Percentiles rank a stretch among this genome's conserved stretches.
phyloP scores from a whole-genome alignment of 352 stramenopile genomes.

The Bremia lactucae region DNA sequence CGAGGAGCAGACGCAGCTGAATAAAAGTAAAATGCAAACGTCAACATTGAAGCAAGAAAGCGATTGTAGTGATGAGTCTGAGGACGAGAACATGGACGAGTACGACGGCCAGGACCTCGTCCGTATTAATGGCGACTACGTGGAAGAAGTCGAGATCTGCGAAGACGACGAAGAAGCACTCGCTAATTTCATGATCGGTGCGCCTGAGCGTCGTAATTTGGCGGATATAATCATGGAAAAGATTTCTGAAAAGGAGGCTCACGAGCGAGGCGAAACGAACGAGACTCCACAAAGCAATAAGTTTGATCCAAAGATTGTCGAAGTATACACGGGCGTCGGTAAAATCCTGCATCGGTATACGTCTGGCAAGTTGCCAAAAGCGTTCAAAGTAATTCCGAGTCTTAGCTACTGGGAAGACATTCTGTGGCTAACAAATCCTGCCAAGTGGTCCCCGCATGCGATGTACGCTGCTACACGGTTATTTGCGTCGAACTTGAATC shows the following conservation, averaged over 20 bases:
- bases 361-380: constrained; percentile 98
- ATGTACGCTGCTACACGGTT: constrained; percentile 95
- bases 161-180: constrained; percentile 82
- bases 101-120: constrained; percentile 86
- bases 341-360: constrained; percentile 96
- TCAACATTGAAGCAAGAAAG: constrained; percentile 14
- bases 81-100: constrained; percentile 70
- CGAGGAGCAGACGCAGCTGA: constrained; percentile 49
- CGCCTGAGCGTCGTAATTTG: constrained; percentile 85
- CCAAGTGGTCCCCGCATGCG: constrained; percentile 97
- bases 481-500: constrained; percentile 99
- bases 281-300: constrained; percentile 41
- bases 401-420: constrained; percentile 98
- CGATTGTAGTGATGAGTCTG: constrained; percentile 46
- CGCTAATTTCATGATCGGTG: constrained; percentile 81
- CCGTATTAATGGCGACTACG: constrained; percentile 85
- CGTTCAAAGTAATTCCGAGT: constrained; percentile 99
- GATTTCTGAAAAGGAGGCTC: constrained; percentile 94
- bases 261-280: constrained; percentile 71
- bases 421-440: constrained; percentile 95
- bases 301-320: constrained; percentile 92
- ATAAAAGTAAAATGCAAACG: constrained; percentile 24
- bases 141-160: constrained; percentile 84
- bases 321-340: constrained; percentile 98
- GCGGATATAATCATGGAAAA: constrained; percentile 99